Evolutionary conservation across 2,329 filamentous ascomycete species (phyloP).

Genomic region (Aspergillus sojae): DNA sequence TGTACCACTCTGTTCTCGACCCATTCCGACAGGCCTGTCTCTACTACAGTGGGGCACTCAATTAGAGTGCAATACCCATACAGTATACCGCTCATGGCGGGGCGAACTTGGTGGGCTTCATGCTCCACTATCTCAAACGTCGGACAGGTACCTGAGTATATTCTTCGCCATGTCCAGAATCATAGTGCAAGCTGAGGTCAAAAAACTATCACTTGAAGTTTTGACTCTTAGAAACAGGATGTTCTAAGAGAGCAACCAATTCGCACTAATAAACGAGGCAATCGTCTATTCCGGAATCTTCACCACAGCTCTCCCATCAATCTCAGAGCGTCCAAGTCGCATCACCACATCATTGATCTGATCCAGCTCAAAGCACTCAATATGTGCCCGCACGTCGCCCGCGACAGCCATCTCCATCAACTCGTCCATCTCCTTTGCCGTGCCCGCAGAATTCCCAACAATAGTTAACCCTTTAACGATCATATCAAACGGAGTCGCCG

Average conservation of each 20-base stretch:
- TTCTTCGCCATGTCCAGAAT: too few species aligned
- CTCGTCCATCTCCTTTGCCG: constrained; percentile 49
- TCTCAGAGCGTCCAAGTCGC: constrained; percentile 38
- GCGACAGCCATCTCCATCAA: constrained; percentile 47
- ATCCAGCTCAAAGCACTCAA: constrained; percentile 40
- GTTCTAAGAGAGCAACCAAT: neutral
- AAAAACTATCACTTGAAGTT: neutral
- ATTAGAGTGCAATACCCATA: neutral
- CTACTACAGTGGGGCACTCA: neutral
- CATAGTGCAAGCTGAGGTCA: too few species aligned
- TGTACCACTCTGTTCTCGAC: too few species aligned
- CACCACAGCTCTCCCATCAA: constrained; percentile 42
- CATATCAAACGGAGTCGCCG: constrained; percentile 52
- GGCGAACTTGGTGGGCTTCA: neutral
- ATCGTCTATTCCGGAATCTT: constrained; percentile 28
- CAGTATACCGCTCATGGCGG: neutral
- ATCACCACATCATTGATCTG: constrained; percentile 39
- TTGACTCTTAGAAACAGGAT: neutral
- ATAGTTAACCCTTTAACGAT: constrained; percentile 51
- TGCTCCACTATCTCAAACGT: neutral
- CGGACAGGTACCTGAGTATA: neutral
- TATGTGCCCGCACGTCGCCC: constrained; percentile 43
- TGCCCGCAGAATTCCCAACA: constrained; percentile 51
- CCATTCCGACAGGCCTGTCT: neutral
- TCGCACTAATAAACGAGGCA: too few species aligned